A percentile compares a stretch with the other conserved stretches of the same genome.
These are phyloP conservation scores for Blastomyces gilchristii DNA, from an alignment of 2,329 filamentous ascomycete species.

Conservation along the genomic window DNA sequence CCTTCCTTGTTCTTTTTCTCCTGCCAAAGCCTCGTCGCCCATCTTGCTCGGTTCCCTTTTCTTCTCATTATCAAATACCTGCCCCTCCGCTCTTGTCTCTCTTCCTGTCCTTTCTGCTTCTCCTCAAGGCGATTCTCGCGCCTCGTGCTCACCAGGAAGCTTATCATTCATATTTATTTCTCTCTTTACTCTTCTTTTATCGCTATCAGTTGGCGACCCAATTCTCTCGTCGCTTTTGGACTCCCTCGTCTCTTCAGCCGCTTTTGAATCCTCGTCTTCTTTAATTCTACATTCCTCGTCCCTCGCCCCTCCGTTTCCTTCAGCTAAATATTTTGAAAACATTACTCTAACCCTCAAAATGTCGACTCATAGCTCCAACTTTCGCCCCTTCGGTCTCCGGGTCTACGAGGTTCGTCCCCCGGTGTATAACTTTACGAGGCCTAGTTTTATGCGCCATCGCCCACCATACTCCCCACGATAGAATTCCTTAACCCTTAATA, in stretches of 20 bases:
- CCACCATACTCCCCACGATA: neutral
- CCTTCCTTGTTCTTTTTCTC: conserved; percentile 17
- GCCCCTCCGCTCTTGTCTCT: conserved; percentile 3
- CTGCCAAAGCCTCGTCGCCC: conserved; percentile 3
- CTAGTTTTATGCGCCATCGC: neutral
- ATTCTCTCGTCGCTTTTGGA: neutral
- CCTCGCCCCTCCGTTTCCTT: conserved; percentile 17
- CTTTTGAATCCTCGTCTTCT: conserved; percentile 3
- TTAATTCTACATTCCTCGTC: conserved; percentile 15
- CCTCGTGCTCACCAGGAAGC: neutral
- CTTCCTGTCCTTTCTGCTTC: neutral
- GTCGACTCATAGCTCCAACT: conserved; percentile 28
- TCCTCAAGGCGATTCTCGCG: neutral
- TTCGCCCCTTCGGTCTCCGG: conserved; percentile 1
- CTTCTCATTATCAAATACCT: neutral
- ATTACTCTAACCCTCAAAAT: conserved; percentile 31
- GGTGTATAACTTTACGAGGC: conserved; percentile 6
- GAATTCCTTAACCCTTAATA: neutral
- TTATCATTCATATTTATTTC: neutral
- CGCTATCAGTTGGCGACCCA: conserved; percentile 1
- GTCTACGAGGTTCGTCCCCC: conserved; percentile 9
- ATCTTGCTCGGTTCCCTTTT: neutral
- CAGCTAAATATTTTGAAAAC: conserved; percentile 17
- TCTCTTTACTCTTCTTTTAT: neutral
- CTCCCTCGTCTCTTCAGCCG: neutral